Evolutionary conservation across 2,329 filamentous ascomycete genomes (phyloP).

Genomic region (Chrysosporium keratinophilum): DNA sequence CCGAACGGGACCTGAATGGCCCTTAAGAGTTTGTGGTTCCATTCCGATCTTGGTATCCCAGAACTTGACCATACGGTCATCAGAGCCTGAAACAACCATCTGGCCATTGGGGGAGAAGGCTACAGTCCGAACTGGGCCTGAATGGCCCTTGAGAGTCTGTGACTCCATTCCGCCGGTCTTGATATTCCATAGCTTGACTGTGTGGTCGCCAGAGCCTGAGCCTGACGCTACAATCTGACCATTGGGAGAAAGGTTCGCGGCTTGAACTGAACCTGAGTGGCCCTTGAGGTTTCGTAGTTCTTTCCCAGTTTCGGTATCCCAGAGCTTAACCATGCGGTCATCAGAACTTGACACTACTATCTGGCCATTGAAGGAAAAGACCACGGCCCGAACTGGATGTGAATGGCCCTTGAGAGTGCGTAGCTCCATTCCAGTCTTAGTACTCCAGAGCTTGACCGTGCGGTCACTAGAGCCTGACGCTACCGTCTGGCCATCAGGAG

Average conservation of each 20-base stretch:
- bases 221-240: background rate
- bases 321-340: conserved; percentile 12
- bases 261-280: background rate
- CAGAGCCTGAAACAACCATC: too few relatives aligned
- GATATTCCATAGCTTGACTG: conserved; percentile 8
- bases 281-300: background rate
- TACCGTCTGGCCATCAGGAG: conserved; percentile 2
- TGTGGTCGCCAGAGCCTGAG: background rate
- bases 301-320: conserved; percentile 11
- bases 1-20: too few relatives aligned
- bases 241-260: conserved; percentile 1
- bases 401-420: background rate
- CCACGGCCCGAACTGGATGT: background rate
- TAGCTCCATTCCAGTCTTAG: background rate
- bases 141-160: too few relatives aligned
- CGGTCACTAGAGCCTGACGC: background rate
- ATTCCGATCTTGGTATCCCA: too few relatives aligned
- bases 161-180: too few relatives aligned
- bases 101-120: too few relatives aligned
- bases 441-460: conserved; percentile 8
- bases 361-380: background rate
- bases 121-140: too few relatives aligned
- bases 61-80: too few relatives aligned
- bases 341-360: background rate
- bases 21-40: too few relatives aligned